Evolutionary conservation across 768 basidiomycete species (phyloP).

Genomic region (Cubamyces lactineus): DNA sequence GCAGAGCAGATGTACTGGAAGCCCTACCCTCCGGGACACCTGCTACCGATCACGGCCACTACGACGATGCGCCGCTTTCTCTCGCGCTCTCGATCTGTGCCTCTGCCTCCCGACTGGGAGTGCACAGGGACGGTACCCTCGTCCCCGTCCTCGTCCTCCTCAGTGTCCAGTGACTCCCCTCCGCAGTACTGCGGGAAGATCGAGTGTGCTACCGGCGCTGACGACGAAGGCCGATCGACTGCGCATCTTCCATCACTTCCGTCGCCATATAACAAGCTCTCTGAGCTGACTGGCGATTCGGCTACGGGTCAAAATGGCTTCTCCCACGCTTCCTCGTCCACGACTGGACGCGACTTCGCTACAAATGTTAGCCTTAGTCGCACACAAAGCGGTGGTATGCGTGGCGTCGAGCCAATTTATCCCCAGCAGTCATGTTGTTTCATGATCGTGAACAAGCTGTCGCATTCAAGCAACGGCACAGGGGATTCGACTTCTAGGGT

Average conservation of each 20-base stretch:
- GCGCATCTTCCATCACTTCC: no score
- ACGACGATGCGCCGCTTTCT: constrained; percentile 12
- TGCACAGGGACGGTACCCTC: not conserved
- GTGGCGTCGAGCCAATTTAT: no score
- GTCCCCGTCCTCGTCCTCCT: not conserved
- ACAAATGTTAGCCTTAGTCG: not conserved
- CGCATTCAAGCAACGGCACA: constrained; percentile 34
- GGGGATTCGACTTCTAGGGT: constrained; percentile 51
- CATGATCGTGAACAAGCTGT: constrained; percentile 55
- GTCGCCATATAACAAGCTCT: no score
- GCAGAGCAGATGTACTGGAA: not conserved
- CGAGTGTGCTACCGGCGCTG: not conserved
- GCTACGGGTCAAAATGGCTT: no score
- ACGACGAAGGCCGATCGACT: no score
- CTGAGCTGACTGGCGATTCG: no score
- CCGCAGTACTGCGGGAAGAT: not conserved
- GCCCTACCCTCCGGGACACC: not conserved
- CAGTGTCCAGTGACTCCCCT: not conserved
- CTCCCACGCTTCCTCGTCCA: no score
- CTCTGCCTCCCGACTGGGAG: not conserved
- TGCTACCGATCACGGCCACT: not conserved
- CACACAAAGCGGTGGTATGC: not conserved
- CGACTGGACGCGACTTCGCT: not conserved
- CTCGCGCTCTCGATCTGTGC: constrained; percentile 10
- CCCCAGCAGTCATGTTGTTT: constrained; percentile 45